Percentiles rank a stretch among this genome's conserved stretches.
phyloP scores from a whole-genome alignment of 129 eudicot species.

The Ambrosia trifida region DNA sequence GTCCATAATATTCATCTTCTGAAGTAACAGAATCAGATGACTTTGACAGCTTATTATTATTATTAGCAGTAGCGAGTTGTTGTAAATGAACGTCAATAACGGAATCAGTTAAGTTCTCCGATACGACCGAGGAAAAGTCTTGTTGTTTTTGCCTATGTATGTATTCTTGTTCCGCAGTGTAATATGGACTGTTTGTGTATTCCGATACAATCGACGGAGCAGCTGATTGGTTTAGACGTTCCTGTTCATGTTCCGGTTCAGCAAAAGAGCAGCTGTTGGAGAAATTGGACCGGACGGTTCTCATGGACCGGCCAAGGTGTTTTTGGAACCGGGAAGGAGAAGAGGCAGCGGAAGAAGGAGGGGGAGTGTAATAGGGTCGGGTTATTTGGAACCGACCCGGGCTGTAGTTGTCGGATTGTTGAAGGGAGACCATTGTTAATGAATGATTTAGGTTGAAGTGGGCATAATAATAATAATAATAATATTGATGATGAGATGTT shows the following conservation, averaged over 20 bases:
- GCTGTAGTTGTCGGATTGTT: constrained; percentile 48
- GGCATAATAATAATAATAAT: constrained; percentile 5
- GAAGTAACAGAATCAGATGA: constrained; percentile 24
- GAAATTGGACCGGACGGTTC: constrained; percentile 73
- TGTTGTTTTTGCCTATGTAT: too few relatives aligned
- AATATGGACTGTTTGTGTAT: constrained; percentile 26
- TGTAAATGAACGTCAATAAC: constrained; percentile 67
- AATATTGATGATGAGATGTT: neutral
- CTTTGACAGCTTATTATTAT: constrained; percentile 23
- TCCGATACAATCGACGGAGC: constrained; percentile 20
- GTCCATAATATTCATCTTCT: constrained; percentile 37
- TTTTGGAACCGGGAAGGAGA: constrained; percentile 49
- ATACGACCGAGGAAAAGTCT: constrained; percentile 15
- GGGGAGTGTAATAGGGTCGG: constrained; percentile 69
- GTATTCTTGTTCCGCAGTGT: neutral
- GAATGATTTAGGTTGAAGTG: neutral
- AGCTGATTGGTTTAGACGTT: too few relatives aligned
- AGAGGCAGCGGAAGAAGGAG: constrained; percentile 59
- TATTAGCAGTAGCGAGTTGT: constrained; percentile 50
- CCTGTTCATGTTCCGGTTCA: too few relatives aligned
- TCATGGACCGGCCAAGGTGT: constrained; percentile 77
- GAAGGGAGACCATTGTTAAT: constrained; percentile 63
- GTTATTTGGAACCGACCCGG: constrained; percentile 47
- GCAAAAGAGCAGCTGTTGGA: neutral
- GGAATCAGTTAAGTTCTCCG: constrained; percentile 75